These are phyloP conservation scores for Puccinia coronata DNA, from an alignment of 1,284 basidiomycete species.

Conservation along the genomic window DNA sequence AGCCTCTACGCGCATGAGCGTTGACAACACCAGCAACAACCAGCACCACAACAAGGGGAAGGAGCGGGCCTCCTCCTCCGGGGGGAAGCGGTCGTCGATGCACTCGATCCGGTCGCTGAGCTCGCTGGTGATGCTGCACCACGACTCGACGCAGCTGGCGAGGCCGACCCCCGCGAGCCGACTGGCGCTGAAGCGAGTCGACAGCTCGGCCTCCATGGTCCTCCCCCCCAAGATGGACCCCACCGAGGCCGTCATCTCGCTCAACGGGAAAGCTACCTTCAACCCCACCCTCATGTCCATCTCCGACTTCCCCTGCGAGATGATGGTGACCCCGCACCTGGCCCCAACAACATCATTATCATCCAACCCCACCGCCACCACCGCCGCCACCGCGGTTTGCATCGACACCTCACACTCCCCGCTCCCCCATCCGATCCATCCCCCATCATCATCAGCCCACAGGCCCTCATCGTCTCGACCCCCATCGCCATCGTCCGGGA, in stretches of 20 bases:
- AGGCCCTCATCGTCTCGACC: not conserved
- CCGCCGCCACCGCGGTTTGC: too few relatives aligned
- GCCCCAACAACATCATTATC: not conserved
- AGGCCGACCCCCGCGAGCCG: not conserved
- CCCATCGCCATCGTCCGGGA: too few relatives aligned
- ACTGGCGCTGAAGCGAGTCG: conserved; percentile 15
- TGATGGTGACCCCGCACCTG: not conserved
- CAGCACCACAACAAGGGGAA: not conserved
- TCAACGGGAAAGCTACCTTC: conserved; percentile 34
- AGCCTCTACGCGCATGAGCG: too few relatives aligned
- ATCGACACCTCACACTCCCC: too few relatives aligned
- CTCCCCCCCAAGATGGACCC: conserved; percentile 43
- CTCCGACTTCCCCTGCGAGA: conserved; percentile 13
- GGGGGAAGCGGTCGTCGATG: not conserved
- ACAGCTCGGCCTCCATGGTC: conserved; percentile 32
- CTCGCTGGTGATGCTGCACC: conserved; percentile 7
- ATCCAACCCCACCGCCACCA: not conserved
- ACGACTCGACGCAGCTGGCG: not conserved
- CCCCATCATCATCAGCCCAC: not conserved
- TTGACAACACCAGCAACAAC: too few relatives aligned
- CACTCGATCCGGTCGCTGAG: conserved; percentile 3
- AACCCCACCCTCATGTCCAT: conserved; percentile 43
- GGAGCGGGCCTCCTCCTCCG: not conserved
- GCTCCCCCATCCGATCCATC: not conserved
- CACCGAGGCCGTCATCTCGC: conserved; percentile 33